Conservation (phyloP, 352 stramenopile species). For the Phytophthora quininea region DNA sequence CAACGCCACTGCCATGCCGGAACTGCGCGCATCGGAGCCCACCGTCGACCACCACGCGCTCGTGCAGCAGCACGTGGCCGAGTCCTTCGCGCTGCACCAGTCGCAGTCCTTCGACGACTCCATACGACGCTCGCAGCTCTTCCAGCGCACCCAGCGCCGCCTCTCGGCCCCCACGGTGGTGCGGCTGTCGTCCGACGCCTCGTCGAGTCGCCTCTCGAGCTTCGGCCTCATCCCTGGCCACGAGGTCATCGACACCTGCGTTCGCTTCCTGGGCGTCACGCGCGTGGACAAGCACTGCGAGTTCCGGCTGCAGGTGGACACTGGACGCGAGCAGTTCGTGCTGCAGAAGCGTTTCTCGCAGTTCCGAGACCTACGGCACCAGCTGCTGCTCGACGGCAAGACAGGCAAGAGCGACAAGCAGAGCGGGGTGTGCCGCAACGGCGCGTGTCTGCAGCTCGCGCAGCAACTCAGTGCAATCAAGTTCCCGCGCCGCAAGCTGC, state of each 20-base stretch:
- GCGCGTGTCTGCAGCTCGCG: slow-evolving; percentile 46
- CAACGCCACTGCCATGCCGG: slow-evolving; percentile 4
- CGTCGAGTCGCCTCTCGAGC: slow-evolving; percentile 14
- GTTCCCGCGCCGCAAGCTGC: slow-evolving; percentile 58
- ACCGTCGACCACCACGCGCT: slow-evolving; percentile 15
- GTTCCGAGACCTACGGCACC: slow-evolving; percentile 61
- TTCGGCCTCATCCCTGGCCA: slow-evolving; percentile 34
- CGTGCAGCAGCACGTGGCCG: slow-evolving; percentile 24
- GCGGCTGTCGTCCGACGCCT: slow-evolving; percentile 17
- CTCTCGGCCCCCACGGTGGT: slow-evolving; percentile 21
- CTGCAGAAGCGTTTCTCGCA: slow-evolving; percentile 76
- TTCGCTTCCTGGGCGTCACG: slow-evolving; percentile 55
- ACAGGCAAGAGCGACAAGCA: slow-evolving; percentile 11
- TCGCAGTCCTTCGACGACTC: slow-evolving; percentile 28
- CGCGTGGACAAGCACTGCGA: slow-evolving; percentile 45
- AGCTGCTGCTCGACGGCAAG: slow-evolving; percentile 42
- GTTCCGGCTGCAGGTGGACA: slow-evolving; percentile 66
- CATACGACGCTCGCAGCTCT: slow-evolving; percentile 11
- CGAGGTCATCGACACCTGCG: slow-evolving; percentile 42
- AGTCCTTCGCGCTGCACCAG: slow-evolving; percentile 12
- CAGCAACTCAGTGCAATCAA: slow-evolving; percentile 51
- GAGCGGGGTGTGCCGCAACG: slow-evolving; percentile 38
- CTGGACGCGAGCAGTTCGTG: slow-evolving; percentile 53
- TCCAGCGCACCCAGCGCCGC: background rate
- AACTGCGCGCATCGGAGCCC: slow-evolving; percentile 13